phyloP scores from a whole-genome alignment of 768 basidiomycete genomes.

The Piloderma croceum region DNA sequence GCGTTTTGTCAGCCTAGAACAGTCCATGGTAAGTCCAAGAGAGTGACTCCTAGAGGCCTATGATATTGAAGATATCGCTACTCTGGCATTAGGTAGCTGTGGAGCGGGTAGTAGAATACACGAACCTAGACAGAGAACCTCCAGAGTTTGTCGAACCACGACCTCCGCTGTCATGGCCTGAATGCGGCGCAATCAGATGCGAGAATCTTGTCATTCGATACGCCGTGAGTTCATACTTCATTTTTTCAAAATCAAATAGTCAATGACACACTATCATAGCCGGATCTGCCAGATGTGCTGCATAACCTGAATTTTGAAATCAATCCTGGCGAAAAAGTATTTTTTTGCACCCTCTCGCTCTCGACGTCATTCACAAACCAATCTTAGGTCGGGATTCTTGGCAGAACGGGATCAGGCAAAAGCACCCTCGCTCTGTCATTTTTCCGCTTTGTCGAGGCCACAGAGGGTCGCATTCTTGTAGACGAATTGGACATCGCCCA shows the following conservation, averaged over 20 bases:
- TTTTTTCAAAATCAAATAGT: neutral
- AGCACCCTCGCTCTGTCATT: conserved; percentile 79
- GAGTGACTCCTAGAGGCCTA: neutral
- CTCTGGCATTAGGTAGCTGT: conserved; percentile 55
- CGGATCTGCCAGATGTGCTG: conserved; percentile 81
- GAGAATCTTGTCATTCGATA: conserved; percentile 74
- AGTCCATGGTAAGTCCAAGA: conserved; percentile 67
- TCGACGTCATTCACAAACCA: no score
- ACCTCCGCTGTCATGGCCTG: conserved; percentile 78
- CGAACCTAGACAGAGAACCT: conserved; percentile 70
- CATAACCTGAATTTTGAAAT: conserved; percentile 75
- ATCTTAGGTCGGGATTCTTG: conserved; percentile 60
- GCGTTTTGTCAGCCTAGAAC: conserved; percentile 82
- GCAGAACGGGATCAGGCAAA: conserved; percentile 65
- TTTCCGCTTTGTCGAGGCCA: conserved; percentile 88
- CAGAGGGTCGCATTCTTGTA: conserved; percentile 64
- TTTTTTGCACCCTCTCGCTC: conserved; percentile 8
- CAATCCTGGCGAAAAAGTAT: conserved; percentile 69
- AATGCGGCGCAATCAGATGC: conserved; percentile 60
- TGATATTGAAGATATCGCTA: neutral
- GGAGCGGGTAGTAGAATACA: conserved; percentile 89
- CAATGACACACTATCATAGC: conserved; percentile 48
- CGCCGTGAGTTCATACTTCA: conserved; percentile 46
- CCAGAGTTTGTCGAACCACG: conserved; percentile 83
- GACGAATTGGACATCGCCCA: conserved; percentile 77